phyloP scores from a whole-genome alignment of 768 basidiomycete species.

The Candolleomyces eurysporus region DNA sequence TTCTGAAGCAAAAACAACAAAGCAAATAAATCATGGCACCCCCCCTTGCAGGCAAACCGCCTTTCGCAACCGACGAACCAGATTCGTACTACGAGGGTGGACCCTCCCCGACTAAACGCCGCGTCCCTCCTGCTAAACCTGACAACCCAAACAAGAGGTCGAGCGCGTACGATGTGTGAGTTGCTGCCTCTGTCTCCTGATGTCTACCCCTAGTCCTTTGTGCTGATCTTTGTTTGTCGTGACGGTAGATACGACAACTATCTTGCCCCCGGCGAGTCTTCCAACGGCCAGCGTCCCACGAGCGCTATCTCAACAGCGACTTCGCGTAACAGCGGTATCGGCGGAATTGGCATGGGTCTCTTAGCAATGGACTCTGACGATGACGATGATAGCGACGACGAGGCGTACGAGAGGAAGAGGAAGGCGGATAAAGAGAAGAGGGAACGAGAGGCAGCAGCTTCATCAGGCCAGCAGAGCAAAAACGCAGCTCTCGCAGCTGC shows the following conservation, averaged over 20 bases:
- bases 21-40: neutral
- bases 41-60: constrained; percentile 6
- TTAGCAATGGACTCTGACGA: constrained; percentile 23
- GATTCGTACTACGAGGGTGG: constrained; percentile 54
- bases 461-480: constrained; percentile 22
- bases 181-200: constrained; percentile 12
- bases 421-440: neutral
- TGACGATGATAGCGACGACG: constrained; percentile 32
- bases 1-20: neutral
- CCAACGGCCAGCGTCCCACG: constrained; percentile 19
- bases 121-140: constrained; percentile 40
- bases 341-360: constrained; percentile 41
- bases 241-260: constrained; percentile 61
- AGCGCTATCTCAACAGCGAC: constrained; percentile 15
- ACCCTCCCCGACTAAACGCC: constrained; percentile 37
- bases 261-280: constrained; percentile 20
- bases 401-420: constrained; percentile 1
- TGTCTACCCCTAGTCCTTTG: neutral
- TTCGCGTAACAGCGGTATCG: constrained; percentile 51
- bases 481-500: too few species aligned
- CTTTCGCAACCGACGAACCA: constrained; percentile 59
- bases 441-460: neutral
- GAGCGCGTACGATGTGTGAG: constrained; percentile 71
- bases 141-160: constrained; percentile 54
- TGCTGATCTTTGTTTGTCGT: neutral